These are phyloP conservation scores for Arxiozyma heterogenica DNA, from an alignment of 1,139 yeast genomes.

Conservation along the genomic window DNA sequence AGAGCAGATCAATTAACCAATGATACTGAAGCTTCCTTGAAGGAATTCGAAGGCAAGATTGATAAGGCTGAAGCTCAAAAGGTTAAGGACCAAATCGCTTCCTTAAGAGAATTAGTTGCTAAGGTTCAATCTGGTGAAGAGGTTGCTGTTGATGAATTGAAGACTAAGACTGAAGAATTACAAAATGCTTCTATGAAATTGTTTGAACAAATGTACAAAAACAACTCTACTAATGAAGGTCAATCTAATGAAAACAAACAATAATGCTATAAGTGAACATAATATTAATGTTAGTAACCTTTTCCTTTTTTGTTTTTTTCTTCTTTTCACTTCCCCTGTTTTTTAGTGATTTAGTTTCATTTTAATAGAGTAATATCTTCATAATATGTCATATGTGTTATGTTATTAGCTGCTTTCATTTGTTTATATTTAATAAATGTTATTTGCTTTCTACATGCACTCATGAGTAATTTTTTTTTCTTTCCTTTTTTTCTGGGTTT, in stretches of 20 bases:
- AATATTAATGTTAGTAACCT: too few species aligned
- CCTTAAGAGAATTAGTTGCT: constrained; percentile 82
- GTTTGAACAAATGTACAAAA: constrained; percentile 94
- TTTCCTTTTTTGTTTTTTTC: neutral
- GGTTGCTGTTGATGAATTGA: constrained; percentile 74
- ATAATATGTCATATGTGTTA: neutral
- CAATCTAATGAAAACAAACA: constrained; percentile 24
- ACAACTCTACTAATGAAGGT: constrained; percentile 24
- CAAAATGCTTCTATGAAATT: constrained; percentile 87
- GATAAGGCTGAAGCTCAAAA: constrained; percentile 70
- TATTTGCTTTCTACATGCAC: neutral
- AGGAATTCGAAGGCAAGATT: constrained; percentile 89
- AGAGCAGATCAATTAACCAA: constrained; percentile 94
- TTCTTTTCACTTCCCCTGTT: neutral
- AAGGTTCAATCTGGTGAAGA: constrained; percentile 87
- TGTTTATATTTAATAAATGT: too few species aligned
- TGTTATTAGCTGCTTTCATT: too few species aligned
- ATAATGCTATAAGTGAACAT: too few species aligned
- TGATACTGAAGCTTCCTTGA: constrained; percentile 90
- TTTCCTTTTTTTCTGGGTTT: neutral
- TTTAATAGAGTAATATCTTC: neutral
- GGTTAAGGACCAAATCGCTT: constrained; percentile 66
- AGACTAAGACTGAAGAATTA: constrained; percentile 89
- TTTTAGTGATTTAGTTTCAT: neutral
- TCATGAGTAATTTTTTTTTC: neutral